Evolutionary conservation across 2,329 filamentous ascomycete genomes (phyloP).

Genomic region (Calonectria henricotiae): DNA sequence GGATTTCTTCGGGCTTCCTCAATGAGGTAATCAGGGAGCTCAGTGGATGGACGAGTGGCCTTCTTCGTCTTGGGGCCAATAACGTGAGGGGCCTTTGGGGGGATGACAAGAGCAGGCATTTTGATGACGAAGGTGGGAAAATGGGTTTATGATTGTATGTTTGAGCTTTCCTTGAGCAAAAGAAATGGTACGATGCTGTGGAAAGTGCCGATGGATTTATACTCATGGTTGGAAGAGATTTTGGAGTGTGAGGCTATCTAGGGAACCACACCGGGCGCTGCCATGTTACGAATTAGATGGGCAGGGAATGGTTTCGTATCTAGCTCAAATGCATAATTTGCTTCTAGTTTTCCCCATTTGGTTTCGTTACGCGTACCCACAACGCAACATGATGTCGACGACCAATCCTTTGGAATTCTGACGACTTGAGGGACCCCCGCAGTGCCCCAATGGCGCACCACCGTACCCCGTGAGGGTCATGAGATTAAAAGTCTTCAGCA

Average conservation of each 20-base stretch:
- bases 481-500: slow-evolving; percentile 1
- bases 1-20: background rate
- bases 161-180: background rate
- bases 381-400: background rate
- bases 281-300: background rate
- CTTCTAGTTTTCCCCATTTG: slow-evolving; percentile 1
- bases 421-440: background rate
- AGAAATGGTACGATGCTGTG: no score
- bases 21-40: background rate
- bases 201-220: background rate
- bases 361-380: background rate
- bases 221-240: background rate
- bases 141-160: background rate
- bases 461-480: slow-evolving; percentile 13
- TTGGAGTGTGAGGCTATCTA: background rate
- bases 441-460: background rate
- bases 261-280: background rate
- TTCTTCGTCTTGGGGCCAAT: slow-evolving; percentile 15
- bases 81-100: slow-evolving; percentile 12
- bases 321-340: slow-evolving; percentile 7
- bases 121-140: background rate
- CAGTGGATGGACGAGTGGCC: background rate
- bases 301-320: background rate
- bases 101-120: slow-evolving; percentile 10
- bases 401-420: background rate